Percentiles rank a stretch among this genome's conserved stretches.
Evolutionary conservation across 495 filamentous ascomycete genomes (phyloP).

Genomic region (Tuber microsphaerosporum): DNA sequence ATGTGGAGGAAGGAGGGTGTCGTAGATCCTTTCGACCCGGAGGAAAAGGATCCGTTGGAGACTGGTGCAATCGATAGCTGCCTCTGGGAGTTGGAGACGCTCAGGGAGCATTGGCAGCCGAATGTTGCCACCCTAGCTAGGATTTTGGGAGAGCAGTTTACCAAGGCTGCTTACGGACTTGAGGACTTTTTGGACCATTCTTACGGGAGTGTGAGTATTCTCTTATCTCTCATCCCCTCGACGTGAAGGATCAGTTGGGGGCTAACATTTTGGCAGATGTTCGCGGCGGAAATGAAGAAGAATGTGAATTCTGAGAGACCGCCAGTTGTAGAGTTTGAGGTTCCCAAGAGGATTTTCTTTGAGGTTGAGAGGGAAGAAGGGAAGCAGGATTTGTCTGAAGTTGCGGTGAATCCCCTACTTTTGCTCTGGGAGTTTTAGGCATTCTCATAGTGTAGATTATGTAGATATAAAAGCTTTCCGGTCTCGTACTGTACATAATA

Average conservation of each 20-base stretch:
- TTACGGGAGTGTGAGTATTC: constrained; percentile 70
- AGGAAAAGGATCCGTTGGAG: constrained; percentile 72
- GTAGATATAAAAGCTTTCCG: background rate
- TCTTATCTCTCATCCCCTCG: background rate
- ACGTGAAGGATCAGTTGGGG: background rate
- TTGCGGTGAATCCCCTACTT: constrained; percentile 18
- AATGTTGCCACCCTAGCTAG: constrained; percentile 90
- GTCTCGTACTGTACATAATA: background rate
- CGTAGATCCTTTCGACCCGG: constrained; percentile 69
- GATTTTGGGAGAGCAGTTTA: constrained; percentile 95
- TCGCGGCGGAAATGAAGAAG: constrained; percentile 73
- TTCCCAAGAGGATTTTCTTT: constrained; percentile 80
- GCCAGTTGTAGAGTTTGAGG: constrained; percentile 86
- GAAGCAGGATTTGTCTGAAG: constrained; percentile 9
- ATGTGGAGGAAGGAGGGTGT: constrained; percentile 59
- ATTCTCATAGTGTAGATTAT: background rate
- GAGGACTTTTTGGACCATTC: constrained; percentile 97
- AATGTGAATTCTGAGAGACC: constrained; percentile 61
- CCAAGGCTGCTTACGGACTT: constrained; percentile 81
- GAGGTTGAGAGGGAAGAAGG: constrained; percentile 42
- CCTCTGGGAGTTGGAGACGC: constrained; percentile 85
- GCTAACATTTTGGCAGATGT: constrained; percentile 50
- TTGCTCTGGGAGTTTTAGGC: constrained; percentile 34
- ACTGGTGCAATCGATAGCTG: constrained; percentile 84
- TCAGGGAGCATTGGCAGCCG: constrained; percentile 92